These are phyloP conservation scores for Anthoceros angustus DNA, from an alignment of 225 moss, liverwort and hornwort genomes.

Conservation along the genomic window DNA sequence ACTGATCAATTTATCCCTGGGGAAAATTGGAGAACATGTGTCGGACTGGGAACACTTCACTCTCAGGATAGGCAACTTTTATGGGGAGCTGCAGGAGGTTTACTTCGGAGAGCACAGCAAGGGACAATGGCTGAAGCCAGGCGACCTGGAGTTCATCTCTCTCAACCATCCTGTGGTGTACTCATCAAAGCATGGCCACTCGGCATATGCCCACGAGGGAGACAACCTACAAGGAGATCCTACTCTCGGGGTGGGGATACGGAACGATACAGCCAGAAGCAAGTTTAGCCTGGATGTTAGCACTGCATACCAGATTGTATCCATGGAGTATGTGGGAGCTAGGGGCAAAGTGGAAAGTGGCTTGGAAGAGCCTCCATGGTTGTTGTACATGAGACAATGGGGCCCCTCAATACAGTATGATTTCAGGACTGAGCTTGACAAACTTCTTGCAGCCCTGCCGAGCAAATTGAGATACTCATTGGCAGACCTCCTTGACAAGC, in stretches of 20 bases:
- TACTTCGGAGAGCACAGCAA: constrained; percentile 63
- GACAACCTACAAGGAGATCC: constrained; percentile 64
- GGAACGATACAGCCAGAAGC: constrained; percentile 57
- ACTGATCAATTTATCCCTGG: constrained; percentile 37
- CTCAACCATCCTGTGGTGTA: constrained; percentile 42
- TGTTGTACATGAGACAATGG: constrained; percentile 76
- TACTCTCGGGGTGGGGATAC: constrained; percentile 39
- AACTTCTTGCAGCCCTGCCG: constrained; percentile 36
- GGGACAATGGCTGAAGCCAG: constrained; percentile 47
- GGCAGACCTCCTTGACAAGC: constrained; percentile 37
- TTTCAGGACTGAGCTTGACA: constrained; percentile 51
- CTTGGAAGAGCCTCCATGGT: constrained; percentile 55
- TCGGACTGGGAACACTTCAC: constrained; percentile 77
- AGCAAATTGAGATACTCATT: constrained; percentile 38
- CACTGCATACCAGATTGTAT: constrained; percentile 32
- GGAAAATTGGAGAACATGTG: constrained; percentile 64
- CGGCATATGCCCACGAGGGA: constrained; percentile 47
- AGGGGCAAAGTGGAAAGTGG: constrained; percentile 32
- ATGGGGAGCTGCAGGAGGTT: constrained; percentile 44
- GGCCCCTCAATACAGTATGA: constrained; percentile 69
- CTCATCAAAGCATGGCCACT: constrained; percentile 52
- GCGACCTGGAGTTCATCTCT: constrained; percentile 44
- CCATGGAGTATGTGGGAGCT: constrained; percentile 34
- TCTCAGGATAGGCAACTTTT: constrained; percentile 59
- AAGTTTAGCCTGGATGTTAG: constrained; percentile 31